phyloP scores from a whole-genome alignment of 129 eudicot genomes.

The Chrysanthemum seticuspe region DNA sequence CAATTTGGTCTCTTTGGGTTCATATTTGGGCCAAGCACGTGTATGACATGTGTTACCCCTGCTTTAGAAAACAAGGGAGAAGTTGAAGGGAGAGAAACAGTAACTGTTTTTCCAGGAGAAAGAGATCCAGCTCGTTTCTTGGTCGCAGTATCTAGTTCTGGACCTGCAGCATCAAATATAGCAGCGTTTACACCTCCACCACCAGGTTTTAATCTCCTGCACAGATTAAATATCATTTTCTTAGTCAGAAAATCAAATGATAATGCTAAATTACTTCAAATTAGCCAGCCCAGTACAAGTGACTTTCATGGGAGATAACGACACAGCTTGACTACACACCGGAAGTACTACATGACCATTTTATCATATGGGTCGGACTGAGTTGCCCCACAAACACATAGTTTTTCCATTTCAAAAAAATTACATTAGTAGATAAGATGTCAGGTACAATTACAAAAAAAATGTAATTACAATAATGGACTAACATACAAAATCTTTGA shows the following conservation, averaged over 20 bases:
- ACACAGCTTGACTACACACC: too few relatives aligned
- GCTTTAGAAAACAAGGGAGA: conserved; percentile 69
- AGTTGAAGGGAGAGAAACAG: conserved; percentile 73
- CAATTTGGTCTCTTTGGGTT: conserved; percentile 87
- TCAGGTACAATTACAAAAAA: background rate
- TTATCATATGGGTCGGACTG: background rate
- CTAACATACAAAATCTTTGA: background rate
- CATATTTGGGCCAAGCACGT: conserved; percentile 98
- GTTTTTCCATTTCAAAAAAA: background rate
- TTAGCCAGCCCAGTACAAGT: too few relatives aligned
- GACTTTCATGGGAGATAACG: too few relatives aligned
- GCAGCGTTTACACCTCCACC: conserved; percentile 99
- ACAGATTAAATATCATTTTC: conserved; percentile 12
- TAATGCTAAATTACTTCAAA: background rate
- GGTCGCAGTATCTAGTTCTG: conserved; percentile 69
- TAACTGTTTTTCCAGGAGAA: conserved; percentile 73
- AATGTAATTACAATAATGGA: background rate
- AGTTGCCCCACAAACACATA: background rate
- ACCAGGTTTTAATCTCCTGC: conserved; percentile 94
- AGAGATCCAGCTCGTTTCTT: conserved; percentile 74
- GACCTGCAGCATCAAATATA: conserved; percentile 79
- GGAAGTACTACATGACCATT: too few relatives aligned
- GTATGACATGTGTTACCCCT: conserved; percentile 90
- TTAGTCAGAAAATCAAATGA: background rate
- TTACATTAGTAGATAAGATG: too few relatives aligned